Percentiles rank a stretch among this genome's conserved stretches.
phyloP scores from a whole-genome alignment of 192 early-diverging fungal genomes.

The Umbelopsis sp. region DNA sequence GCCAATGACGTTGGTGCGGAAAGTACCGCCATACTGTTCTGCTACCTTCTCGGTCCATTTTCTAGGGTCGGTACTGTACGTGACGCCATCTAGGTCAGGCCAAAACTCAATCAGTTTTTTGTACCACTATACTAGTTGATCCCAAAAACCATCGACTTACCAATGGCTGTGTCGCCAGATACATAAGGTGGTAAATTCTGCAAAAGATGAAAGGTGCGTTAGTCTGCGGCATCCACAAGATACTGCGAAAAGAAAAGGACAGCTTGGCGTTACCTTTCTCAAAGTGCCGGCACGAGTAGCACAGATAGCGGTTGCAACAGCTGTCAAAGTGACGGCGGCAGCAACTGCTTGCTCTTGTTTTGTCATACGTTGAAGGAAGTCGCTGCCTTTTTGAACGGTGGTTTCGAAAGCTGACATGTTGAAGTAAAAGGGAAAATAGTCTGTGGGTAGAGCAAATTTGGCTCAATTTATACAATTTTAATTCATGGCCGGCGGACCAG shows the following conservation, averaged over 20 bases:
- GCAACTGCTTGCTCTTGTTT: conserved; percentile 3
- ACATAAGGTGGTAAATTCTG: conserved; percentile 6
- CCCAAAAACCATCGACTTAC: not conserved
- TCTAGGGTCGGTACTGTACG: not conserved
- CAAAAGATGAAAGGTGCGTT: not conserved
- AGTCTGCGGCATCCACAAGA: not conserved
- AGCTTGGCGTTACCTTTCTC: not conserved
- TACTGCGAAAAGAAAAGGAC: not conserved
- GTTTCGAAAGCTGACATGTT: conserved; percentile 1
- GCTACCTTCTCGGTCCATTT: not conserved
- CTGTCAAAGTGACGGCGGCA: not conserved
- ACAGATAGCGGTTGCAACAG: not conserved
- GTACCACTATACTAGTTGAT: not conserved
- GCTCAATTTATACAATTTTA: not conserved
- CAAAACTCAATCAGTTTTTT: not conserved
- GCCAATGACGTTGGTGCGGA: conserved; percentile 6
- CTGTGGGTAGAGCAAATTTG: not conserved
- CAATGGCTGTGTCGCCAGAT: not conserved
- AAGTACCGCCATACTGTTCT: conserved; percentile 6
- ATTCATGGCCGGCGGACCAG: not conserved
- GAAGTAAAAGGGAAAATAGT: not conserved
- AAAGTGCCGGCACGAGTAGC: not conserved
- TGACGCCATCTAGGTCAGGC: not conserved
- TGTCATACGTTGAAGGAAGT: not conserved
- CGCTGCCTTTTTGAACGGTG: not conserved